These are phyloP conservation scores for Pelagomonas calceolata DNA, from an alignment of 108 stramenopile species.

Conservation along the genomic window DNA sequence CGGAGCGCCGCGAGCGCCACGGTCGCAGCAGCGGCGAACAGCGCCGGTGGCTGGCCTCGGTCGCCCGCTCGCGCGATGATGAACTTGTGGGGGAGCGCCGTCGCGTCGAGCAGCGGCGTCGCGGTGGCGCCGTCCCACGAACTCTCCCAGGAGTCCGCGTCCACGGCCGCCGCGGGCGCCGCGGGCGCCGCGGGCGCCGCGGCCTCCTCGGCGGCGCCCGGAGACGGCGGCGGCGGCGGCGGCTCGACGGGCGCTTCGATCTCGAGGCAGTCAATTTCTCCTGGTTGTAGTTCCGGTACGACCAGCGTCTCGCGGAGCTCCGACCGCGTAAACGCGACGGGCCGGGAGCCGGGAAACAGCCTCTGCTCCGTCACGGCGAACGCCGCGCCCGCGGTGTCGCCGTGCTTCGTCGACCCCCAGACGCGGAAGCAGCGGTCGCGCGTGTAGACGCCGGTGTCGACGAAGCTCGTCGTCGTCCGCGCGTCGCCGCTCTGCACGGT, in stretches of 20 bases:
- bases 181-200: too few relatives aligned
- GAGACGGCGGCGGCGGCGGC: too few relatives aligned
- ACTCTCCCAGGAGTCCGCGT: background rate
- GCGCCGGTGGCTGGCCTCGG: background rate
- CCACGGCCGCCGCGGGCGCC: background rate
- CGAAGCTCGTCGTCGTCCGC: background rate
- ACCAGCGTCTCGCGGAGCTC: too few relatives aligned
- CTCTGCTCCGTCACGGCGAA: too few relatives aligned
- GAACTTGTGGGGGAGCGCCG: background rate
- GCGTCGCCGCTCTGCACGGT: background rate
- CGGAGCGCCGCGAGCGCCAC: background rate
- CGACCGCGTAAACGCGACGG: too few relatives aligned
- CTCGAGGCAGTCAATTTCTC: too few relatives aligned
- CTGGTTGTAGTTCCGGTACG: too few relatives aligned
- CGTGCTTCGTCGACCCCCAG: background rate
- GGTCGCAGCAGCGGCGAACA: background rate
- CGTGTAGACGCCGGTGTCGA: background rate
- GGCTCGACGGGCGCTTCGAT: too few relatives aligned
- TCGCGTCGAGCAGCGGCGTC: background rate
- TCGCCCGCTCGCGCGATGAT: background rate
- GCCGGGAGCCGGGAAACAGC: too few relatives aligned
- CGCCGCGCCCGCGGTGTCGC: too few relatives aligned
- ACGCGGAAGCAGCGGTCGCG: background rate
- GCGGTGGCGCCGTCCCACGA: background rate
- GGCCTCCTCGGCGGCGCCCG: too few relatives aligned